Evolutionary conservation across 371 early-diverging fungal genomes (phyloP).

Genomic region (Zychaea mexicana): DNA sequence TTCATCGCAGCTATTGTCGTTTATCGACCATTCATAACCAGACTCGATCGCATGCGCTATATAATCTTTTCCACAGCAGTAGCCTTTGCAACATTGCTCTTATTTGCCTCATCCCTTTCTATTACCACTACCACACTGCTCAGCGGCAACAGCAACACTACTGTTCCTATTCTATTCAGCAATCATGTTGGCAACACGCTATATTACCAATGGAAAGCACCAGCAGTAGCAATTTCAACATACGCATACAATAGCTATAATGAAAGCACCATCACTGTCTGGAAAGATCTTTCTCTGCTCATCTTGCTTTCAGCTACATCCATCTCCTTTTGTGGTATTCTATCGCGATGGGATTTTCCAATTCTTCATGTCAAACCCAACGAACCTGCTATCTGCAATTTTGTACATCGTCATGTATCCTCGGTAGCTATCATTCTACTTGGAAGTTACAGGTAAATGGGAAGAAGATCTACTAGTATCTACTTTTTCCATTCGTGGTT

Average conservation of each 20-base stretch:
- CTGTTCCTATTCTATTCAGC: neutral
- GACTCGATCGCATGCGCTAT: slow-evolving; percentile 39
- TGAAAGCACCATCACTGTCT: neutral
- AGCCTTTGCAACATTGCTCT: slow-evolving; percentile 33
- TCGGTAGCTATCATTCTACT: slow-evolving; percentile 18
- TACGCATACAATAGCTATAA: neutral
- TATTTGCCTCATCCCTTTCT: neutral
- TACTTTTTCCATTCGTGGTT: neutral
- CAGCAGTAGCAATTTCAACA: neutral
- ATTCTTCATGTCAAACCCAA: slow-evolving; percentile 28
- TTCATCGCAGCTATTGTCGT: slow-evolving; percentile 29
- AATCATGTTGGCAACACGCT: neutral
- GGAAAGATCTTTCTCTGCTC: slow-evolving; percentile 33
- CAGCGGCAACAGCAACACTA: neutral
- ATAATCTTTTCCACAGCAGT: slow-evolving; percentile 31
- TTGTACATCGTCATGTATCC: slow-evolving; percentile 24
- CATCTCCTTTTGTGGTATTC: slow-evolving; percentile 29
- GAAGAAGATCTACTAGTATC: neutral
- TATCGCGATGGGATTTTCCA: slow-evolving; percentile 40
- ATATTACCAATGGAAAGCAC: neutral
- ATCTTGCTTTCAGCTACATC: slow-evolving; percentile 39
- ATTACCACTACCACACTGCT: neutral
- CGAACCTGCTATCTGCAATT: neutral
- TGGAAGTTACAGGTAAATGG: slow-evolving; percentile 25
- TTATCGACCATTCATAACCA: slow-evolving; percentile 43